A percentile compares a stretch with the other conserved stretches of the same genome.
Evolutionary conservation across 2,329 filamentous ascomycete genomes (phyloP).

Genomic region (Venturia asperata): DNA sequence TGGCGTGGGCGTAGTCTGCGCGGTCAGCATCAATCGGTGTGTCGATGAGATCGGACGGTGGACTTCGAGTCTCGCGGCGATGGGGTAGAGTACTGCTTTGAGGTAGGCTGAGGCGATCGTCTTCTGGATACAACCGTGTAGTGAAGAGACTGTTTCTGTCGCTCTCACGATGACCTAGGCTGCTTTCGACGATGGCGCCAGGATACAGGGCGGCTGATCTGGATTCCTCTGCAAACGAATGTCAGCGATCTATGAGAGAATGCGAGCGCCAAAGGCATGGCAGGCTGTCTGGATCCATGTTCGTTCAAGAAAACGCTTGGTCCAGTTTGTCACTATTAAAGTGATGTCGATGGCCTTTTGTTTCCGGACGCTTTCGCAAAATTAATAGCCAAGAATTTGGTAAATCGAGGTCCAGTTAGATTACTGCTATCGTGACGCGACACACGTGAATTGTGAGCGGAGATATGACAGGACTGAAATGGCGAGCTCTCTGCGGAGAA

Average conservation of each 20-base stretch:
- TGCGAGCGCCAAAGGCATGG: background rate
- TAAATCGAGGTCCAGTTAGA: background rate
- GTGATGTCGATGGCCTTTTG: background rate
- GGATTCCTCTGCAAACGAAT: background rate
- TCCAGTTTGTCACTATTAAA: background rate
- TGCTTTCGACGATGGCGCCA: background rate
- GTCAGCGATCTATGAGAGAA: background rate
- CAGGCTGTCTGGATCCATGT: background rate
- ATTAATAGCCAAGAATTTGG: background rate
- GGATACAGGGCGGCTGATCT: background rate
- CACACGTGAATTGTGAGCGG: no score
- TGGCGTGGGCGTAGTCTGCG: background rate
- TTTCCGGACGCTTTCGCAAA: background rate
- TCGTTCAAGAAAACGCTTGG: background rate
- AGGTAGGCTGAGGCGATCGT: constrained; percentile 1
- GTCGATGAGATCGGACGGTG: background rate
- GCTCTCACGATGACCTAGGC: constrained; percentile 3
- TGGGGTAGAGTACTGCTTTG: constrained; percentile 4
- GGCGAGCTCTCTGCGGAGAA: no score
- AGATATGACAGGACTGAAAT: no score
- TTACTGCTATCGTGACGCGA: background rate
- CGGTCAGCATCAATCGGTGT: background rate
- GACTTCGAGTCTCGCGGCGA: constrained; percentile 1
- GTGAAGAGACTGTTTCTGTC: constrained; percentile 6
- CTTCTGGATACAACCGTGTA: background rate